Conservation (phyloP, 2,329 filamentous ascomycete species). For the Drechslerella coelobrocha region DNA sequence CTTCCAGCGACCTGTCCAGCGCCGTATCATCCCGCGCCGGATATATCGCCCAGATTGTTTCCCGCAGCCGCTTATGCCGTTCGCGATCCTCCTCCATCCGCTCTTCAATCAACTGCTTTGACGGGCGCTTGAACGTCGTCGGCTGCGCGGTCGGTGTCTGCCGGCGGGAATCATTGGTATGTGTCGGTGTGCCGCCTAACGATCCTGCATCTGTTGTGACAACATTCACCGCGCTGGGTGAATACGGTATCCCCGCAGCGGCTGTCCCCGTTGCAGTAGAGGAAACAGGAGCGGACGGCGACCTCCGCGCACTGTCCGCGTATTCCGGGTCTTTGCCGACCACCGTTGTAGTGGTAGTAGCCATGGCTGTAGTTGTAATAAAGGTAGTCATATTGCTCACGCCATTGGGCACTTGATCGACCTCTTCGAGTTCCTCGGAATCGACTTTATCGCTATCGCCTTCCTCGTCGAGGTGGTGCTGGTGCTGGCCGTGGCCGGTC, state of each 20-base stretch:
- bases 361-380: slow-evolving; percentile 39
- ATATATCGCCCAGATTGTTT: slow-evolving; percentile 90
- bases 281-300: slow-evolving; percentile 52
- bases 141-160: slow-evolving; percentile 37
- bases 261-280: slow-evolving; percentile 41
- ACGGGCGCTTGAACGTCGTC: slow-evolving; percentile 40
- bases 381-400: slow-evolving; percentile 15
- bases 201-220: slow-evolving; percentile 51
- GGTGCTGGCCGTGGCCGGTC: slow-evolving; percentile 74
- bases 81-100: slow-evolving; percentile 96
- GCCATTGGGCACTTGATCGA: slow-evolving; percentile 46
- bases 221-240: slow-evolving; percentile 50
- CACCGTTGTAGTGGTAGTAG: slow-evolving; percentile 28
- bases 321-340: slow-evolving; percentile 43
- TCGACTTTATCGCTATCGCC: slow-evolving; percentile 66
- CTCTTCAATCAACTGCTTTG: slow-evolving; percentile 79
- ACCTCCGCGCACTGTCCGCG: slow-evolving; percentile 17
- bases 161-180: slow-evolving; percentile 27
- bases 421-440: slow-evolving; percentile 52
- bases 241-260: slow-evolving; percentile 51
- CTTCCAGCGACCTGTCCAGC: slow-evolving; percentile 35
- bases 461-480: slow-evolving; percentile 81
- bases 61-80: slow-evolving; percentile 86
- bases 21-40: slow-evolving; percentile 65
- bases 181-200: slow-evolving; percentile 31